Base-by-base conservation (phyloP, 805 yeast genomes). In the Sugiyamaella floridensis region DNA sequence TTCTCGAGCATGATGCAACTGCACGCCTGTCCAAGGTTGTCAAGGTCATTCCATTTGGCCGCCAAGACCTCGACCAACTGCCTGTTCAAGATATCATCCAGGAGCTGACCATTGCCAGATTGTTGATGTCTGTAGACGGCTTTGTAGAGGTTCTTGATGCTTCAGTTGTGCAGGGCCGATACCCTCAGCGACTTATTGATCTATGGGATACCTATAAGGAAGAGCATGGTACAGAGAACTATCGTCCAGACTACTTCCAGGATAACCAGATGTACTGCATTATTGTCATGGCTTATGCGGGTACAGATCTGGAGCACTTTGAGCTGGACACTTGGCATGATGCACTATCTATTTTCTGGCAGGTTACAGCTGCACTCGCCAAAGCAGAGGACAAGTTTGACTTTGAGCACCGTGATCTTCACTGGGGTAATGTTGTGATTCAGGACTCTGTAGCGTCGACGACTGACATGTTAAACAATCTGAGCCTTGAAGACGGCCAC, bases 351-450 rank as follows among this genome's bases (percentile, higher is more conserved):
- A 74, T 85, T 1, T 82, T 85, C 58, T 77, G 82, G 79, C 74
- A 74, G 55, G 68, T 81, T 22, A 80, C 73, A 1, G 64, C 69
- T n/a, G 65, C 73, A 4, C 65, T 85, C 22, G 74, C 77, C 22
- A 67, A 66, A 9, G 83, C 80, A 1, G 89, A 85, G 64, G 64
- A 69, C 14, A 62, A 68, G 40, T 69, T 70, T 54, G 71, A 76
- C 55, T 84, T 84, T 66, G 90, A 85, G 66, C 92, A 85, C 60
- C 72, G 92, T 46, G 87, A 85, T 64, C 66, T 85, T 54, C 85
- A 82, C 56, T 74, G 85, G 76, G 83, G 83, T 11, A 85, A 85
- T 60, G 70, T 85, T 50, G 68, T 82, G 14, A 69, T 85, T 15
- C 49, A 47, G 4, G 19, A 40, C 15, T 12, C 37, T 8, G 48